Percentiles rank a stretch among this genome's conserved stretches.
phyloP scores from a whole-genome alignment of 2,329 filamentous ascomycete genomes.

The Pseudovirgaria hyperparasitica region DNA sequence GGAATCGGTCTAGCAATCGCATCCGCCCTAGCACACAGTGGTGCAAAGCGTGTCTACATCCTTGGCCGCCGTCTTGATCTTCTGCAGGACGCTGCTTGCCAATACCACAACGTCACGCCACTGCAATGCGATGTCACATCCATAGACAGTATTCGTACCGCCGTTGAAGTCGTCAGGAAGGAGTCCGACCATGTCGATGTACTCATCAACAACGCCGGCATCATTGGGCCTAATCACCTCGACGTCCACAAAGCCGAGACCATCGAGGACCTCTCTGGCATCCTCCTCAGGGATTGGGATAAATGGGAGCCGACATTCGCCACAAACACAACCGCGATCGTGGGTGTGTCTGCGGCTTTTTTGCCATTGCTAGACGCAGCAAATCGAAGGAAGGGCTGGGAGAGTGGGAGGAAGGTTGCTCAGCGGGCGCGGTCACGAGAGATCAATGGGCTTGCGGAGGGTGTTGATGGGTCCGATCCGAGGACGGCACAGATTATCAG shows the following conservation, averaged over 20 bases:
- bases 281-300: slow-evolving; percentile 21
- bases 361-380: slow-evolving; percentile 32
- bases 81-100: slow-evolving; percentile 23
- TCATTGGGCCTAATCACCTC: slow-evolving; percentile 30
- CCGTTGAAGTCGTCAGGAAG: slow-evolving; percentile 27
- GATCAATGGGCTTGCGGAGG: slow-evolving; percentile 8
- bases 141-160: slow-evolving; percentile 26
- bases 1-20: slow-evolving; percentile 28
- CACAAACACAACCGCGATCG: slow-evolving; percentile 33
- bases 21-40: slow-evolving; percentile 27
- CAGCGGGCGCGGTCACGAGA: slow-evolving; percentile 14
- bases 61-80: slow-evolving; percentile 30
- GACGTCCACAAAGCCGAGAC: slow-evolving; percentile 28
- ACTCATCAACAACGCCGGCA: slow-evolving; percentile 40
- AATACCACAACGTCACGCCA: slow-evolving; percentile 19
- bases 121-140: slow-evolving; percentile 32
- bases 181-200: slow-evolving; percentile 38
- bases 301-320: slow-evolving; percentile 25
- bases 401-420: slow-evolving; percentile 15
- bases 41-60: slow-evolving; percentile 31
- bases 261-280: slow-evolving; percentile 31
- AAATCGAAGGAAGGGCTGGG: slow-evolving; percentile 29
- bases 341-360: slow-evolving; percentile 32
- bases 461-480: slow-evolving; percentile 18
- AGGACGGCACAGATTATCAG: slow-evolving; percentile 35